These are phyloP conservation scores for Knoxia roxburghii DNA, from an alignment of 257 asterid species.

Conservation along the genomic window DNA sequence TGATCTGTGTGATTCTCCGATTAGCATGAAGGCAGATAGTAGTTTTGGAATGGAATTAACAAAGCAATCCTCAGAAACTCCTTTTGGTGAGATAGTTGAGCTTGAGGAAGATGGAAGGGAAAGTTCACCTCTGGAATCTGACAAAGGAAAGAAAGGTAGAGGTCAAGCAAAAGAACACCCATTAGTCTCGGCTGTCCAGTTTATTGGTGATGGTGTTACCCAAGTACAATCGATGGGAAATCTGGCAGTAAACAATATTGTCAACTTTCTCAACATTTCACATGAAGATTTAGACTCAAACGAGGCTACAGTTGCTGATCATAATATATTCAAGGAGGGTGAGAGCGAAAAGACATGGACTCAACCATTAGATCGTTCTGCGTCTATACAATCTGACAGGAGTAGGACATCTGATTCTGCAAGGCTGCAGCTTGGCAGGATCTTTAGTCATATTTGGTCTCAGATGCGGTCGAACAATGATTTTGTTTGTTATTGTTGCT, in stretches of 20 bases:
- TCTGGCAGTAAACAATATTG: constrained; percentile 88
- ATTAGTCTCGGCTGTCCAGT: constrained; percentile 84
- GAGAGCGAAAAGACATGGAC: constrained; percentile 27
- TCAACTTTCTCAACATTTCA: constrained; percentile 71
- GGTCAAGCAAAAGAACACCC: constrained; percentile 63
- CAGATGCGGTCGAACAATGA: constrained; percentile 93
- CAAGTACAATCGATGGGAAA: constrained; percentile 97
- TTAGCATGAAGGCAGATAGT: constrained; percentile 40
- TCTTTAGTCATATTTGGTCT: constrained; percentile 77
- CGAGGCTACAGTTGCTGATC: constrained; percentile 52
- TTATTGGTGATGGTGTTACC: constrained; percentile 88
- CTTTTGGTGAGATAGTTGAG: constrained; percentile 70
- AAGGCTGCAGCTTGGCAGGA: constrained; percentile 72
- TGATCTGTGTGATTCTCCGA: constrained; percentile 59
- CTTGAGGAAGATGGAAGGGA: constrained; percentile 53
- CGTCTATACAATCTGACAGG: constrained; percentile 74
- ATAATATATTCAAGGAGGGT: constrained; percentile 24
- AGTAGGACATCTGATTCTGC: constrained; percentile 68
- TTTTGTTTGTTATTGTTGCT: constrained; percentile 89
- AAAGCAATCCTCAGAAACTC: constrained; percentile 41
- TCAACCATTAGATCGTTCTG: constrained; percentile 46
- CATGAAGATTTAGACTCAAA: constrained; percentile 71
- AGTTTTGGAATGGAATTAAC: constrained; percentile 44
- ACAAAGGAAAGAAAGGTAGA: constrained; percentile 45
- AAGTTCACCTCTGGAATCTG: constrained; percentile 30